Evolutionary conservation across 2,329 filamentous ascomycete species (phyloP).

Genomic region (Rugonectria rugulosa): DNA sequence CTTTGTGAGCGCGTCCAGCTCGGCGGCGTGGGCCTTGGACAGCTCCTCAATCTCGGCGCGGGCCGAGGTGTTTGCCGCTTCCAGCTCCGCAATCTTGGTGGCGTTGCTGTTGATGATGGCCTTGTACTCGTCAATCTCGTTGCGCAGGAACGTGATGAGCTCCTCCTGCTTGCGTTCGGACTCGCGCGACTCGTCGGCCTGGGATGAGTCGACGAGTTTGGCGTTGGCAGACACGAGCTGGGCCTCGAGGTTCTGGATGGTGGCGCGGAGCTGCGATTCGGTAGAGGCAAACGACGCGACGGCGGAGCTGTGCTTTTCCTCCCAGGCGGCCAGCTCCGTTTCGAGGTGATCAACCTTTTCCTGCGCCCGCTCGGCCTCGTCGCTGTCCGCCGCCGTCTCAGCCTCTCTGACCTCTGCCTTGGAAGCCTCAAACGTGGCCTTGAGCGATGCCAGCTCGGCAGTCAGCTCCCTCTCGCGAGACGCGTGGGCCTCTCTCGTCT

Average conservation of each 20-base stretch:
- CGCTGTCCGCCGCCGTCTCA: not conserved
- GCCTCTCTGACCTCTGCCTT: constrained; percentile 13
- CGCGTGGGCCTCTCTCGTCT: constrained; percentile 76
- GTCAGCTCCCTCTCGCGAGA: constrained; percentile 77
- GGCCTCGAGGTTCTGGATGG: constrained; percentile 75
- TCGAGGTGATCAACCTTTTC: constrained; percentile 72
- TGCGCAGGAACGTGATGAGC: constrained; percentile 68
- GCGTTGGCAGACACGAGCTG: constrained; percentile 63
- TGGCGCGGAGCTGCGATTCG: constrained; percentile 75
- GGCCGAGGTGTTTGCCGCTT: constrained; percentile 69
- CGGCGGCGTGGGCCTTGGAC: constrained; percentile 62
- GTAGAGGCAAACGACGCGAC: constrained; percentile 75
- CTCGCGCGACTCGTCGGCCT: constrained; percentile 50
- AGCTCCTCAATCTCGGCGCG: constrained; percentile 50
- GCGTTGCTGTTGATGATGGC: constrained; percentile 73
- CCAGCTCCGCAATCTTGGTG: constrained; percentile 66
- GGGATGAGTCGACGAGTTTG: constrained; percentile 54
- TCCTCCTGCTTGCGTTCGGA: constrained; percentile 64
- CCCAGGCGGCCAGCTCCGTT: constrained; percentile 76
- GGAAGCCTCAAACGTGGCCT: constrained; percentile 55
- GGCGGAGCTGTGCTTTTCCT: constrained; percentile 75
- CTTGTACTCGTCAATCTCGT: constrained; percentile 84
- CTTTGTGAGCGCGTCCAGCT: constrained; percentile 48
- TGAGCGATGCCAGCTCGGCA: constrained; percentile 74
- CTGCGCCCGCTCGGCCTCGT: constrained; percentile 50